Evolutionary conservation across 768 basidiomycete genomes (phyloP), one percentile per base, ranked within the genome.

Genomic region (Leccinum rimulosum): DNA sequence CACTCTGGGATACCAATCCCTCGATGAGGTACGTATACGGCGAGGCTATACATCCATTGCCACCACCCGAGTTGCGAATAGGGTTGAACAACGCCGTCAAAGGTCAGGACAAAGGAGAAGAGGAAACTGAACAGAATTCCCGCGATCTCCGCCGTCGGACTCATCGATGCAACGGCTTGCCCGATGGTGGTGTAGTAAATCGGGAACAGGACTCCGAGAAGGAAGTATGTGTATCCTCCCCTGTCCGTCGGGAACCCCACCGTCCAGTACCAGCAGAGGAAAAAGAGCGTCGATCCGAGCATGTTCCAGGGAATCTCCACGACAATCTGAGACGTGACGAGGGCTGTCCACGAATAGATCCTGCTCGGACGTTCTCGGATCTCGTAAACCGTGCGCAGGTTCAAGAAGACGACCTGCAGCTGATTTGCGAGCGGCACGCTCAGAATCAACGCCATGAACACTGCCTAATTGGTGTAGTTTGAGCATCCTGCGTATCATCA

Each of bases 71-170:
- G 80, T 17, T 77, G 75, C 8, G 76, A 63, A 66, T 75, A 86
- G 7, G 88, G 88, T 64, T 90, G 88, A 4, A 90, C 67, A 38
- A 89, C 84, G 60, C 87, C 87, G 61, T 87, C 79, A 66, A 89
- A 88, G 19, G 77, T 84, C 55, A 88, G 66, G 40, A 86, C 80
- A 63, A 88, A 86, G 0, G 83, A 80, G 65, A 87, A 87, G 11
- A 86, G 62, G 54, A 82, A 79, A 40, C 80, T 81, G 66, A 82
- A 87, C 52, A 87, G 56, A 14, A 88, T 68, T 0, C 80, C 82
- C 2, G 85, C 82, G 27, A 87, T 83, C 66, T 85, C 83, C 0
- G 84, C 77, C 27, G 77, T 83, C 0, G 88, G 81, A 27, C 81
- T 75, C 80, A 85, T 82, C 3, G 87, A 75, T 0, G 86, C 86